phyloP scores from a whole-genome alignment of 192 early-diverging fungal genomes.

The Helicostylum pulchrum region DNA sequence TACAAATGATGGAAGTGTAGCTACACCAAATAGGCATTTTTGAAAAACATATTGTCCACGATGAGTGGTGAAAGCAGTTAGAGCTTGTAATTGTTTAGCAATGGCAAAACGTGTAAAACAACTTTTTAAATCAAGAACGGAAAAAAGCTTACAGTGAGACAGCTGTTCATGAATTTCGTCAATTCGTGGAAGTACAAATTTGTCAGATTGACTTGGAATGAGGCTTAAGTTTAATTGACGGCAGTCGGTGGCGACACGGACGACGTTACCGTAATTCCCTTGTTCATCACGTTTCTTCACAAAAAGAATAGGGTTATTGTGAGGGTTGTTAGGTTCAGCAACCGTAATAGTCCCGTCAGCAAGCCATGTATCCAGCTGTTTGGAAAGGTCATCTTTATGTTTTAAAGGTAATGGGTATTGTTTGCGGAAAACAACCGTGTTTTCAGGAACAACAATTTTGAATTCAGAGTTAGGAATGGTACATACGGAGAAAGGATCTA shows the following conservation, averaged over 20 bases:
- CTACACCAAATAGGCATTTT: background rate
- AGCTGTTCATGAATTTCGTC: too few relatives aligned
- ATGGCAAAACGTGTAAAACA: background rate
- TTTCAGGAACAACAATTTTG: background rate
- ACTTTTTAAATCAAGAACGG: conserved; percentile 1
- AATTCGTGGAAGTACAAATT: too few relatives aligned
- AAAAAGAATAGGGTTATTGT: background rate
- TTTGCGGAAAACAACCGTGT: background rate
- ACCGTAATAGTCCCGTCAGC: background rate
- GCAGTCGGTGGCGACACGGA: background rate
- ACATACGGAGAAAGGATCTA: background rate
- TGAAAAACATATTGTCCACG: background rate
- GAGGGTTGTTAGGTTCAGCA: background rate
- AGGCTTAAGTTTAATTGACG: too few relatives aligned
- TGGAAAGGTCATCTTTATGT: background rate
- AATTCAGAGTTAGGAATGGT: background rate
- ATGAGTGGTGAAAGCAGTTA: background rate
- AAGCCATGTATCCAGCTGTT: background rate
- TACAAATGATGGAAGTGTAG: background rate
- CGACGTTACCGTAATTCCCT: background rate
- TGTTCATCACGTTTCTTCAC: background rate
- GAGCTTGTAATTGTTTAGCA: background rate
- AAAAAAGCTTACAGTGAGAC: background rate
- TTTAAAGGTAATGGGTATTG: background rate
- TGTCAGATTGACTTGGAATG: too few relatives aligned